Base-by-base conservation (phyloP, 257 asterid species). In the Voacanga thouarsii region DNA sequence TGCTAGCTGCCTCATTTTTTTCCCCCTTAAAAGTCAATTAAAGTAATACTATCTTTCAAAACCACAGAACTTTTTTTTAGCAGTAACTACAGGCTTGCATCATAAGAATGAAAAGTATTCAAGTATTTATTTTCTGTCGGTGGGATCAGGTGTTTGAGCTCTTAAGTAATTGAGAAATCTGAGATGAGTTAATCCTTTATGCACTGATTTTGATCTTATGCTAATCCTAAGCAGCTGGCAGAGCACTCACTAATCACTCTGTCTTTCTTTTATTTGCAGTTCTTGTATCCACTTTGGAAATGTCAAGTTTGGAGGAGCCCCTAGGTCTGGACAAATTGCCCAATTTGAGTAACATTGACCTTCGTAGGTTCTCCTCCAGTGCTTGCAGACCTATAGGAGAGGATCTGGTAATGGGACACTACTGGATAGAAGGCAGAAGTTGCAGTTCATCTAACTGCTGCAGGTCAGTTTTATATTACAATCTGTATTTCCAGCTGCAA, bases 291-390 rank as follows among this genome's bases (percentile, higher is more conserved):
- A 33, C 79, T 76, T 78, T 77, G 72, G 71, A 82, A 72, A 95
- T 95, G 99, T 95, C 99, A 75, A 93, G 99, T 85, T 85, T 95
- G 90, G 96, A 95, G 90, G 92, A 95, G 88, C 97, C 99, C 67
- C 90, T 95, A 69, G 87, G 94, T 79, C 92, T 93, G 66, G 99
- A 95, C 88, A 95, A 87, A 80, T 81, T 95, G 85, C 97, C 97
- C 78, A 87, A 88, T 82, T 80, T 93, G 88, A 92, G 94, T 93
- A 89, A 86, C 56, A 88, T 92, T 50, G 96, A 95, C 79, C 81
- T 82, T 61, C 76, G 75, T 71, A 84, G 94, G 82, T 90, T 88
- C 89, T 86, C 98, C 55, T 85, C 96, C 79, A 83, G 84, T 82
- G 97, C 90, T 45, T 93, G 98, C 89, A 86, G 96, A 88, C 97